Evolutionary conservation across 371 early-diverging fungal genomes (phyloP), one percentile per base, ranked within the genome.

Genomic region (Mycotypha africana): DNA sequence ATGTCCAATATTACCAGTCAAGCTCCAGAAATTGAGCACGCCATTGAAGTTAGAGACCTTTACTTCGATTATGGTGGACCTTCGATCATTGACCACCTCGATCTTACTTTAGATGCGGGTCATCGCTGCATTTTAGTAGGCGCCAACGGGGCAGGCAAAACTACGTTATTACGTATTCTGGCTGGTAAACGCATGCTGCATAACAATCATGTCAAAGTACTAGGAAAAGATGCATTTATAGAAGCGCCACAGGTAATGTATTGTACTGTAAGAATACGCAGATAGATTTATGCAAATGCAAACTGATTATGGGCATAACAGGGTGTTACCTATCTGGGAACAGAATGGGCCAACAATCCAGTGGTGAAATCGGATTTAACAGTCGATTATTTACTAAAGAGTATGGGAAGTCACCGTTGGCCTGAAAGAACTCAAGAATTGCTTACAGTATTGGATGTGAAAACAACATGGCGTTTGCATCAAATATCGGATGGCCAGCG

Each of bases 261-360:
- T 21, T 15, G 1, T 16, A 41, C 28, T 14, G 9, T 21, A 17
- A 1, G 14, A 9, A n/a, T n/a, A n/a, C n/a, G n/a, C n/a, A n/a
- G n/a, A n/a, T n/a, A n/a, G n/a, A n/a, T n/a, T n/a, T n/a, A n/a
- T n/a, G n/a, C n/a, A n/a, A n/a, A n/a, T n/a, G n/a, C n/a, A n/a
- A n/a, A n/a, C n/a, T n/a, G n/a, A n/a, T n/a, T n/a, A n/a, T n/a
- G n/a, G n/a, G n/a, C n/a, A n/a, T n/a, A 6, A 22, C 41, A 82
- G 80, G 81, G 82, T 21, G 70, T 88, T 24, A 85, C 85, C 2
- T 90, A 90, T 57, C 67, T 90, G 12, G 91, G 91, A 5, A 86
- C 89, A 11, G 91, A 90, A 59, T 90, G 89, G 89, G 86, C 83
- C 4, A 58, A 54, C 24, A 79, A 79, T 37, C 70, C 79, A 0